phyloP scores from a whole-genome alignment of 352 stramenopile species.

The Pythium pyrilobum region DNA sequence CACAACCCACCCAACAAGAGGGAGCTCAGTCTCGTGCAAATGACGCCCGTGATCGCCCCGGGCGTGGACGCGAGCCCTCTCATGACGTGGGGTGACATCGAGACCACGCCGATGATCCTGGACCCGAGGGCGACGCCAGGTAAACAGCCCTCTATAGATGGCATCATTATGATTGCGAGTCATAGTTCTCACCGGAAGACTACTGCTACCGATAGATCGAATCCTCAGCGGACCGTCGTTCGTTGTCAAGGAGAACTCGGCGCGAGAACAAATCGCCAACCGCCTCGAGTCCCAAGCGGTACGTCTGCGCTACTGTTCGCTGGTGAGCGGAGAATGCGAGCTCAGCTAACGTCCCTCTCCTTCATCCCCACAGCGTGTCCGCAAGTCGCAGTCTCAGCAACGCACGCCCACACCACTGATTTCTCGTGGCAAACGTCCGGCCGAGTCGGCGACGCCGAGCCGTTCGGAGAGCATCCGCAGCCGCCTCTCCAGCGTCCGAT shows the following conservation, averaged over 20 bases:
- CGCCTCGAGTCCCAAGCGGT: constrained; percentile 57
- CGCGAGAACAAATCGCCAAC: constrained; percentile 58
- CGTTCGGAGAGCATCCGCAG: constrained; percentile 35
- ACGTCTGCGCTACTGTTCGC: too few relatives aligned
- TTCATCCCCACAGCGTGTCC: not conserved
- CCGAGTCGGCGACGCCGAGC: constrained; percentile 13
- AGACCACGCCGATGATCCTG: constrained; percentile 67
- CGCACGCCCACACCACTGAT: constrained; percentile 15
- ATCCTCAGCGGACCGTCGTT: constrained; percentile 47
- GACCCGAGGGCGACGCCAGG: constrained; percentile 31
- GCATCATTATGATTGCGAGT: not conserved
- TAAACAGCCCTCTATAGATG: constrained; percentile 4
- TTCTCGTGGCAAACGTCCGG: constrained; percentile 22
- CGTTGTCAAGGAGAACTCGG: constrained; percentile 54
- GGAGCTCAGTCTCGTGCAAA: constrained; percentile 44
- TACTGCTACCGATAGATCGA: too few relatives aligned
- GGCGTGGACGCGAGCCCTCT: constrained; percentile 68
- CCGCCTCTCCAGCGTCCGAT: constrained; percentile 49
- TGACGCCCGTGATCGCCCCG: constrained; percentile 74
- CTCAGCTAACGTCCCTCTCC: not conserved
- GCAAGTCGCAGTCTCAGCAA: constrained; percentile 14
- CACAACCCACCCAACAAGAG: not conserved
- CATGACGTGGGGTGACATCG: constrained; percentile 85
- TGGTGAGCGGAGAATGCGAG: too few relatives aligned
- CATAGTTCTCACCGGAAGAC: not conserved